phyloP scores from a whole-genome alignment of 202 grass and related monocot species.

The Dendrocalamus latiflorus region DNA sequence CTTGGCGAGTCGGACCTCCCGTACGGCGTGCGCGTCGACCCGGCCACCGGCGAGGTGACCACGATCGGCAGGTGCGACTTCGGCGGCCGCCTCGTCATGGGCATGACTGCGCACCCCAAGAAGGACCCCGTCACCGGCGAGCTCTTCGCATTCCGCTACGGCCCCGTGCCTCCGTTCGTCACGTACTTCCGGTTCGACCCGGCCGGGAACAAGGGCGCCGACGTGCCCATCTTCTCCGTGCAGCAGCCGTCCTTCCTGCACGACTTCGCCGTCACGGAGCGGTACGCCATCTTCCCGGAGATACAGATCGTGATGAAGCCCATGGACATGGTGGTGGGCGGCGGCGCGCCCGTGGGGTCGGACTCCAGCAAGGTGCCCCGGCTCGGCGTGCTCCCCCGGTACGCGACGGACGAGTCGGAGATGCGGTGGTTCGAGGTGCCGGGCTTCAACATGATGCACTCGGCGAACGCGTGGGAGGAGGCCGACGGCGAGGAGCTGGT shows the following conservation, averaged over 20 bases:
- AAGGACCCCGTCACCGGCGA: constrained; percentile 69
- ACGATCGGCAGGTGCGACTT: constrained; percentile 65
- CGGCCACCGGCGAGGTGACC: constrained; percentile 52
- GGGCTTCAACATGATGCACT: constrained; percentile 72
- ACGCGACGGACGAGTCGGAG: constrained; percentile 65
- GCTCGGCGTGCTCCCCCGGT: constrained; percentile 56
- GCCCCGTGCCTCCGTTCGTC: constrained; percentile 67
- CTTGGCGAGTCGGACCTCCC: constrained; percentile 86
- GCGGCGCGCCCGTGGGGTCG: constrained; percentile 50
- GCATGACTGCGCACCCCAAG: constrained; percentile 94
- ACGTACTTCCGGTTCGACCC: constrained; percentile 84
- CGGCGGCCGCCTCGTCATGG: constrained; percentile 58
- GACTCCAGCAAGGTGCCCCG: constrained; percentile 54
- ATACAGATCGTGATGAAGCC: constrained; percentile 95
- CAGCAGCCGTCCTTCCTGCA: constrained; percentile 68
- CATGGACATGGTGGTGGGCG: constrained; percentile 67
- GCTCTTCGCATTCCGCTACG: constrained; percentile 76
- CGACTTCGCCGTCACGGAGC: constrained; percentile 82
- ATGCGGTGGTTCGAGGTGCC: constrained; percentile 89
- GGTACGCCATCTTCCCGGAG: constrained; percentile 63
- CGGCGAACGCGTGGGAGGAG: constrained; percentile 88
- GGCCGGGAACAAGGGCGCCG: constrained; percentile 64
- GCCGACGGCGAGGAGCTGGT: constrained; percentile 50
- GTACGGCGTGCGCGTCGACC: constrained; percentile 56
- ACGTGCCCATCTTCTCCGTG: constrained; percentile 80